Conservation (phyloP, 768 basidiomycete species). For the Pluteus cervinus region DNA sequence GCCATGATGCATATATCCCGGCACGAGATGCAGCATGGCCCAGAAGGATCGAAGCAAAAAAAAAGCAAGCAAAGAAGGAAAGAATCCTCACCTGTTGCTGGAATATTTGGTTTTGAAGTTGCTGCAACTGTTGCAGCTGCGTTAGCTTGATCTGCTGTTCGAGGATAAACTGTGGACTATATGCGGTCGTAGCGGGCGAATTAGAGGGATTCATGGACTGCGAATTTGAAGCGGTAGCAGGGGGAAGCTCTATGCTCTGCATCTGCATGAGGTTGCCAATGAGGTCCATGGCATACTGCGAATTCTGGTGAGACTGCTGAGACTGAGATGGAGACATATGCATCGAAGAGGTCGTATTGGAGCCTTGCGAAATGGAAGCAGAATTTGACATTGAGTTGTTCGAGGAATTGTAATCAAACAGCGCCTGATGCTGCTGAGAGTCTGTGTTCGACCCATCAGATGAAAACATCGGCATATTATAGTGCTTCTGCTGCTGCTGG, state of each 20-base stretch:
- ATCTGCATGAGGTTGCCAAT: constrained; percentile 45
- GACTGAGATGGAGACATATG: too few species aligned
- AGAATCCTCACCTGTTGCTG: constrained; percentile 71
- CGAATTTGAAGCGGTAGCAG: constrained; percentile 12
- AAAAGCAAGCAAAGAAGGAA: constrained; percentile 6
- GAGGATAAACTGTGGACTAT: constrained; percentile 45
- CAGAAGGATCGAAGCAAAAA: not conserved
- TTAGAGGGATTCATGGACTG: constrained; percentile 4
- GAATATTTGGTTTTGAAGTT: constrained; percentile 79
- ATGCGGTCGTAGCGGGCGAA: constrained; percentile 6
- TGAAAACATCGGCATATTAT: too few species aligned
- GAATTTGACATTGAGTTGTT: too few species aligned
- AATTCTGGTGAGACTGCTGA: constrained; percentile 6
- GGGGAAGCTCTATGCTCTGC: constrained; percentile 33
- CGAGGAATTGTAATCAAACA: too few species aligned
- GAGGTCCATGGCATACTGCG: constrained; percentile 45
- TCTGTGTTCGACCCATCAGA: too few species aligned
- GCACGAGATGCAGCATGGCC: too few species aligned
- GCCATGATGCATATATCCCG: too few species aligned
- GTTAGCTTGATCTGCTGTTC: constrained; percentile 77
- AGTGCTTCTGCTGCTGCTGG: too few species aligned
- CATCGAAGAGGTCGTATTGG: too few species aligned
- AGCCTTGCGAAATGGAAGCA: too few species aligned
- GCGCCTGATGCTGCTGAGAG: too few species aligned
- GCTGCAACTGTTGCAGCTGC: constrained; percentile 72